Evolutionary conservation across 192 early-diverging fungal genomes (phyloP), one percentile per base, ranked within the genome.

Genomic region (Backusella liffmaniae): DNA sequence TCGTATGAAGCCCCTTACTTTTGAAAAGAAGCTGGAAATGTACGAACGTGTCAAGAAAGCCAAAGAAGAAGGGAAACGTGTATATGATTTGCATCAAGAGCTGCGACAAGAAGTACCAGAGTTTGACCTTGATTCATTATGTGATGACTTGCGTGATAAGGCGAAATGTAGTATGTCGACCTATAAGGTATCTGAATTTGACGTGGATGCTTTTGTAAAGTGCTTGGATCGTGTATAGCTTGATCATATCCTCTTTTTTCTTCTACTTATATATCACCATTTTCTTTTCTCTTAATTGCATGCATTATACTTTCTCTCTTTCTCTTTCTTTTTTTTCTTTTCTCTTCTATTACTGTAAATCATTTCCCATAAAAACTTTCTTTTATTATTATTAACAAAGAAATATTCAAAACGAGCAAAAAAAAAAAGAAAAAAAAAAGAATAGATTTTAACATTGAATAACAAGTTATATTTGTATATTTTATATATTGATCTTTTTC

Each of bases 101-200:
- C 30, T 76, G 7, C 30, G 36, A n/a, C 36, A 70, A 41, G 32
- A 76, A 12, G 62, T 68, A 26, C 75, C 75, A 39, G 62, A 62
- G 32, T 77, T 77, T 49, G 44, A 77, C 53, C 23, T 77, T 0
- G 76, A 77, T 26, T 21, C 62, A 34, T 29, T 80, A 30, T 80
- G 79, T 23, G 68, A 75, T 23, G 79, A 80, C n/a, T 62, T 80
- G 36, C 49, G 72, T 15, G 34, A n/a, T 4, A 80, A 80, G 51
- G 79, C 79, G 5, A 68, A 37, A 5, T 80, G 79, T 59, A 56
- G 42, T 7, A 39, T 56, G 10, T 70, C 46, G 7, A 32, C 18
- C 18, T 66, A 72, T 65, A 42, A 46, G 18, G 46, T 79, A 29
- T 46, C 78, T 6, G 78, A 75, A 21, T 21, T 67, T 36, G 78